A percentile compares a stretch with the other conserved stretches of the same genome.
Conservation (phyloP, 2,329 filamentous ascomycete species). For the Onygenales sp. region DNA sequence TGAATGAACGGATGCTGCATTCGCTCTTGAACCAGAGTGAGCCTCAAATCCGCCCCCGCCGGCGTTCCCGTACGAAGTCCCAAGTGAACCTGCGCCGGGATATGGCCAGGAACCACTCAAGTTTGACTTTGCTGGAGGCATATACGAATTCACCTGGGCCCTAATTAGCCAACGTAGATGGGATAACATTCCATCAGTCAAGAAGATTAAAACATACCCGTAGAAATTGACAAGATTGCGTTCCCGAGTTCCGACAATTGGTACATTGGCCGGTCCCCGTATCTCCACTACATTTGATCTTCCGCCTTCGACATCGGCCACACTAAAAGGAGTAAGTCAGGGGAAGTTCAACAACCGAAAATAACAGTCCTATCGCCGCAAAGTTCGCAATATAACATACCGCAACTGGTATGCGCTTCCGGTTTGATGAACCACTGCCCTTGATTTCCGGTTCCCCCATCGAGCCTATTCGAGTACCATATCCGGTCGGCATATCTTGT, state of each 20-base stretch:
- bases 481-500: constrained; percentile 14
- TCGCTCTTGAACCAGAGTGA: constrained; percentile 1
- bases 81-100: constrained; percentile 13
- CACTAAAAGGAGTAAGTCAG: constrained; percentile 43
- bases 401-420: constrained; percentile 46
- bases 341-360: background rate
- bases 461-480: constrained; percentile 14
- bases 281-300: constrained; percentile 91
- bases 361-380: background rate
- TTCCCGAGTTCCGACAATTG: constrained; percentile 70
- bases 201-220: constrained; percentile 45
- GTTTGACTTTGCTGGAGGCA: constrained; percentile 16
- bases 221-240: constrained; percentile 61
- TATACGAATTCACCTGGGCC: constrained; percentile 25
- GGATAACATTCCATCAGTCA: background rate
- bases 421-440: constrained; percentile 25
- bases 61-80: constrained; percentile 8
- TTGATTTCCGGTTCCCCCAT: constrained; percentile 27
- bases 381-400: constrained; percentile 21
- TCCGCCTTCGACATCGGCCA: constrained; percentile 78
- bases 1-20: constrained; percentile 2
- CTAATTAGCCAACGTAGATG: background rate
- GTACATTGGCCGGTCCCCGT: constrained; percentile 66
- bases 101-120: constrained; percentile 20
- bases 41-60: background rate